Percentiles rank a stretch among this genome's conserved stretches.
Evolutionary conservation across 192 early-diverging fungal species (phyloP).

Genomic region (Coemansia umbellata): DNA sequence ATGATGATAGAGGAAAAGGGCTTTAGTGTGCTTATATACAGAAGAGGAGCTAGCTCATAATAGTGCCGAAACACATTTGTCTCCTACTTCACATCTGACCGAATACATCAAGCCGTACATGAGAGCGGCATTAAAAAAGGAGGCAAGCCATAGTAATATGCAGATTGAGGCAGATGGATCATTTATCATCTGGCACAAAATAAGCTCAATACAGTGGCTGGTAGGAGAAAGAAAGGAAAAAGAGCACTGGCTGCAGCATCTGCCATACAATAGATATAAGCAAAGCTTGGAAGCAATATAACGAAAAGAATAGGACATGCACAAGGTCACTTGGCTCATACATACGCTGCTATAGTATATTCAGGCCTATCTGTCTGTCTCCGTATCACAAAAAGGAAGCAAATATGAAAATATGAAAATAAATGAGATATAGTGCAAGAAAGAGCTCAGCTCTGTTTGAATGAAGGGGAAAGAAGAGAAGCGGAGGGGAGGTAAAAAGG

Average conservation of each 20-base stretch:
- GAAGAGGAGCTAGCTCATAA: background rate
- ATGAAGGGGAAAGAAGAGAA: background rate
- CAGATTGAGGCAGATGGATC: background rate
- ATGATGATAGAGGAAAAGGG: background rate
- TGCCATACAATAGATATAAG: background rate
- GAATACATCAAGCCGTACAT: conserved; percentile 4
- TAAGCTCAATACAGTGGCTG: too few relatives aligned
- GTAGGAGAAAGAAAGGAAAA: too few relatives aligned
- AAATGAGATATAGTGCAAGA: too few relatives aligned
- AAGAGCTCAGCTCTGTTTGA: background rate
- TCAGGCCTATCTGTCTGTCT: too few relatives aligned
- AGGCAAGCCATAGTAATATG: background rate
- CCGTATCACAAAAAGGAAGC: background rate
- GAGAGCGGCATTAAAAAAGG: background rate
- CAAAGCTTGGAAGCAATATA: background rate
- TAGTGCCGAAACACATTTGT: background rate
- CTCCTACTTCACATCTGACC: too few relatives aligned
- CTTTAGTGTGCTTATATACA: background rate
- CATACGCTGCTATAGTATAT: background rate
- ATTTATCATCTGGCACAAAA: too few relatives aligned
- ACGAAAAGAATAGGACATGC: background rate
- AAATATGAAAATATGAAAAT: too few relatives aligned
- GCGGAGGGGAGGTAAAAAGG: too few relatives aligned
- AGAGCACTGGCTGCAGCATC: background rate
- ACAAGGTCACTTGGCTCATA: background rate